Conservation (phyloP, 805 yeast species). For the Scheffersomyces lignosus region DNA sequence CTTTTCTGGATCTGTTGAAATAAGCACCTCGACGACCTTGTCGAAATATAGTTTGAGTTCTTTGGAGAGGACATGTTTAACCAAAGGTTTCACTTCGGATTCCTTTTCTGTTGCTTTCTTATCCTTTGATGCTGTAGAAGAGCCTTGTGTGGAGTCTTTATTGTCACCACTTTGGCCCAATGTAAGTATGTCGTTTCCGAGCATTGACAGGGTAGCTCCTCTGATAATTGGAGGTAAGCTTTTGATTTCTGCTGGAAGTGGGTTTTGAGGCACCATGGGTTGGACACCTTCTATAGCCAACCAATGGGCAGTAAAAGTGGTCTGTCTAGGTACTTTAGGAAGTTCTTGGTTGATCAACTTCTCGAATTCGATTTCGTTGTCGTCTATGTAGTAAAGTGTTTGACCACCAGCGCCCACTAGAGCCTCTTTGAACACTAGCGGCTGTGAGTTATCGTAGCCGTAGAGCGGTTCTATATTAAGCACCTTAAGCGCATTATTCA, state of each 20-base stretch:
- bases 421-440: constrained; percentile 82
- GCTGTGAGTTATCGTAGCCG: constrained; percentile 75
- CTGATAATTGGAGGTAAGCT: constrained; percentile 73
- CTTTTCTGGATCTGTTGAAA: constrained; percentile 54
- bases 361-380: constrained; percentile 91
- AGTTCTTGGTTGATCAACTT: constrained; percentile 88
- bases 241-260: constrained; percentile 75
- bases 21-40: constrained; percentile 77
- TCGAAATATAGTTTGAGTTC: constrained; percentile 94
- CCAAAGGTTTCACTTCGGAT: constrained; percentile 79
- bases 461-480: constrained; percentile 93
- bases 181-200: constrained; percentile 40
- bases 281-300: constrained; percentile 98
- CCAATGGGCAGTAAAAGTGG: constrained; percentile 96
- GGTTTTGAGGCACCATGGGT: constrained; percentile 96
- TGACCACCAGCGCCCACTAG: constrained; percentile 84
- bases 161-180: constrained; percentile 24
- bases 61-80: constrained; percentile 91
- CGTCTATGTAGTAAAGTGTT: constrained; percentile 88
- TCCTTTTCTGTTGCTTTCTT: constrained; percentile 43
- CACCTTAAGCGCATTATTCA: constrained; percentile 76
- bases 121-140: constrained; percentile 11
- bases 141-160: constrained; percentile 46
- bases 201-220: constrained; percentile 67
- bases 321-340: constrained; percentile 91